phyloP scores from a whole-genome alignment of 768 basidiomycete genomes.

The Phaffia australis region DNA sequence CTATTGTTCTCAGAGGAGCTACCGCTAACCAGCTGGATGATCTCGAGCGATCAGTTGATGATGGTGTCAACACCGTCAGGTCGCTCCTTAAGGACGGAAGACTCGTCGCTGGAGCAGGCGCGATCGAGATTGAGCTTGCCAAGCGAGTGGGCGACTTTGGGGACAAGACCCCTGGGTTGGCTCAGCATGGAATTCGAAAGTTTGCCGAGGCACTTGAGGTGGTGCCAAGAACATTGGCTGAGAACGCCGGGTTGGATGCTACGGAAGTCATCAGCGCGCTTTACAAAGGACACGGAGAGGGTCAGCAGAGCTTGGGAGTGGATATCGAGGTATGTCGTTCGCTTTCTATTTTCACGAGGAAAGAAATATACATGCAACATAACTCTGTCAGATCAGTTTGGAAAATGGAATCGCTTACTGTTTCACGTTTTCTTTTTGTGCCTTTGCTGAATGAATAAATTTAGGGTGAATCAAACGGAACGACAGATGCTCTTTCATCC shows the following conservation, averaged over 20 bases:
- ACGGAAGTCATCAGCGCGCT: conserved; percentile 81
- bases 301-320: conserved; percentile 43
- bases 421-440: neutral
- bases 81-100: conserved; percentile 77
- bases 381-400: neutral
- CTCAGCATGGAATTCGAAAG: conserved; percentile 85
- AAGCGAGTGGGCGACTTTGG: conserved; percentile 75
- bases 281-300: conserved; percentile 76
- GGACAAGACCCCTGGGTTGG: conserved; percentile 72
- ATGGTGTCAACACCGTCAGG: conserved; percentile 94
- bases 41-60: conserved; percentile 89
- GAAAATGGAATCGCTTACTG: neutral
- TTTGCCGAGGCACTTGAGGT: conserved; percentile 86
- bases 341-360: neutral
- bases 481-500: conserved; percentile 43
- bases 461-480: conserved; percentile 45
- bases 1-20: conserved; percentile 88
- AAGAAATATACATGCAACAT: neutral
- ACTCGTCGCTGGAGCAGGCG: conserved; percentile 86
- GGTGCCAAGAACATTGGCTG: conserved; percentile 79
- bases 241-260: conserved; percentile 82
- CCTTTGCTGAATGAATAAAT: neutral
- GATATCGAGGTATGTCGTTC: conserved; percentile 62
- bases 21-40: conserved; percentile 91
- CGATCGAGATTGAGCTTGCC: conserved; percentile 86